Percentiles rank a stretch among this genome's conserved stretches.
Evolutionary conservation across 202 grass and related monocot genomes (phyloP).

Genomic region (Tripidium arundinaceum): DNA sequence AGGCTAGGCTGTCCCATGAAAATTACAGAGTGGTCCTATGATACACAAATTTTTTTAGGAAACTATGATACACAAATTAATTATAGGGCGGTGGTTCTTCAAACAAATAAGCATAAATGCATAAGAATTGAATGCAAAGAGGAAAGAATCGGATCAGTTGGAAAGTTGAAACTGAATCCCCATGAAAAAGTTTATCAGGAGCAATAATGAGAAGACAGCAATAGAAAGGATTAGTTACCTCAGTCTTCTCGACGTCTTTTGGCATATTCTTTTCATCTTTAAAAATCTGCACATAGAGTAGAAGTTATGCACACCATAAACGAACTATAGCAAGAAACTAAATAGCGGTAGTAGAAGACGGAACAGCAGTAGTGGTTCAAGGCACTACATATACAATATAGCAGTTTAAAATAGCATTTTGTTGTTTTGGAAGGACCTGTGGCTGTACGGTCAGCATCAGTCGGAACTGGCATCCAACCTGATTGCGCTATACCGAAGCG

Average conservation of each 20-base stretch:
- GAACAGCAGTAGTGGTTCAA: background rate
- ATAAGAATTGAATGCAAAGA: background rate
- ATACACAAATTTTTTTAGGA: background rate
- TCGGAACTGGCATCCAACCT: background rate
- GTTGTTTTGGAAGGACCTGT: background rate
- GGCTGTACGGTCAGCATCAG: background rate
- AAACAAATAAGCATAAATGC: background rate
- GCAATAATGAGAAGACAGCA: slow-evolving; percentile 19
- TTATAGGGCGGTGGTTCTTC: background rate
- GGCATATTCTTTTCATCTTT: slow-evolving; percentile 51
- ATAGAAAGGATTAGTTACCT: slow-evolving; percentile 43
- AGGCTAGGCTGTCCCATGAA: background rate
- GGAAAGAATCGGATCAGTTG: background rate
- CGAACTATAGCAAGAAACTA: background rate
- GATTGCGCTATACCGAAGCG: background rate
- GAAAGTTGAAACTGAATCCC: background rate
- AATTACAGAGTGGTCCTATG: background rate
- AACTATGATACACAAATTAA: background rate
- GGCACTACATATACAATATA: background rate
- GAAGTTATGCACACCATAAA: slow-evolving; percentile 23
- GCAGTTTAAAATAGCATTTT: background rate
- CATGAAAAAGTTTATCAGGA: slow-evolving; percentile 22
- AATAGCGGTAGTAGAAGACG: background rate
- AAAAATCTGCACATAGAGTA: slow-evolving; percentile 42
- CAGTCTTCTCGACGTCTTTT: slow-evolving; percentile 55